These are phyloP conservation scores for Apiospora aurea DNA, from an alignment of 2,329 filamentous ascomycete genomes.

Conservation along the genomic window DNA sequence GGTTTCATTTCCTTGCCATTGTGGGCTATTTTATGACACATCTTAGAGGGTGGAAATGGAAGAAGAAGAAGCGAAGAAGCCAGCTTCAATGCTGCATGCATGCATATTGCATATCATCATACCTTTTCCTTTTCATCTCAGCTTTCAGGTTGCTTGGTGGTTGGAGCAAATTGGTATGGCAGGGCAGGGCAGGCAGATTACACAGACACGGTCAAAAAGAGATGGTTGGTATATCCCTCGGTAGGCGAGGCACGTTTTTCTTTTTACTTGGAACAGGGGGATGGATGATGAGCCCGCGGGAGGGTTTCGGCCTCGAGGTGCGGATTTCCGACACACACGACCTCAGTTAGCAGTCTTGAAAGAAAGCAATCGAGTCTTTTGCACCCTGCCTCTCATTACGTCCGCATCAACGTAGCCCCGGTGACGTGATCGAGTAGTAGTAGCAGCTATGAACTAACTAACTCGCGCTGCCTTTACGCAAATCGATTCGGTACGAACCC, in stretches of 20 bases:
- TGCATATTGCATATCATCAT: slow-evolving; percentile 13
- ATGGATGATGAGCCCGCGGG: neutral
- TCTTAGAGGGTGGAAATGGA: neutral
- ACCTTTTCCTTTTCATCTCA: neutral
- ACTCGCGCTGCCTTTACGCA: no score
- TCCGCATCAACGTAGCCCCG: no score
- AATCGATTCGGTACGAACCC: no score
- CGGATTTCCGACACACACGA: neutral
- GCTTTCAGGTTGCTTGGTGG: neutral
- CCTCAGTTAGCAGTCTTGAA: slow-evolving; percentile 4
- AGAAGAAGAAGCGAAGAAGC: slow-evolving; percentile 1
- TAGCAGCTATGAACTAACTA: no score
- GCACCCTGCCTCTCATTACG: neutral
- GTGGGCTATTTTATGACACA: slow-evolving; percentile 3
- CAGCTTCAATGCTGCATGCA: slow-evolving; percentile 13
- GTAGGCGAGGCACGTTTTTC: neutral
- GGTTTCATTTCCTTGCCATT: neutral
- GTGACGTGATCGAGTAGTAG: no score
- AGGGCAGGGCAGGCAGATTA: neutral
- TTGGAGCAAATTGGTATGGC: neutral
- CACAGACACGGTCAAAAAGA: neutral
- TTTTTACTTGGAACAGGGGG: neutral
- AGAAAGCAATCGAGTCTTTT: neutral
- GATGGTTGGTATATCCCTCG: neutral
- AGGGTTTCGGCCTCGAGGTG: neutral